Percentiles rank a stretch among this genome's conserved stretches.
Evolutionary conservation across 495 filamentous ascomycete genomes (phyloP).

Genomic region (Podospora australis): DNA sequence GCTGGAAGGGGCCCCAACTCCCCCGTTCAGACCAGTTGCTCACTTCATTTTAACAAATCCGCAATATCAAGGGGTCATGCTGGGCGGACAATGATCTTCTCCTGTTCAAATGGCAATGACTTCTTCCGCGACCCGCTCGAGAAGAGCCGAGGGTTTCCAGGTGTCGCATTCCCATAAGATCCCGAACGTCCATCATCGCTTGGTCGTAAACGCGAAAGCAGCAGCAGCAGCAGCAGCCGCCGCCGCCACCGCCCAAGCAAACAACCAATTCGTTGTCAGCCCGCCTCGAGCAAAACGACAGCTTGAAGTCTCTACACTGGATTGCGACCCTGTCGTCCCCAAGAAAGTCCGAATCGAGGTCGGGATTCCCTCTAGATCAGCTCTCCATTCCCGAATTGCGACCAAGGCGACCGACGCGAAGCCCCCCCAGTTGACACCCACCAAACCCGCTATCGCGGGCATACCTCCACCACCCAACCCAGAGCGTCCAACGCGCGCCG

Average conservation of each 20-base stretch:
- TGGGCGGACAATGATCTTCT: neutral
- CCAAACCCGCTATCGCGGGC: constrained; percentile 24
- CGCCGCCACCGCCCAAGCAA: neutral
- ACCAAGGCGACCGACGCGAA: constrained; percentile 27
- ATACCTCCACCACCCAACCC: constrained; percentile 19
- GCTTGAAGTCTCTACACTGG: constrained; percentile 12
- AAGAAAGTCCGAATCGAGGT: constrained; percentile 32
- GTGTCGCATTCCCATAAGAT: constrained; percentile 14
- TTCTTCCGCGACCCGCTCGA: constrained; percentile 29
- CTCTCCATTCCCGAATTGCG: constrained; percentile 21
- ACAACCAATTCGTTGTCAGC: constrained; percentile 7
- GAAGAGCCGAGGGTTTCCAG: constrained; percentile 29
- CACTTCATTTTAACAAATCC: neutral
- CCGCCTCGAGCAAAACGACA: constrained; percentile 22
- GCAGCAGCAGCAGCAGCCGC: neutral
- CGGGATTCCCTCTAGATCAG: constrained; percentile 31
- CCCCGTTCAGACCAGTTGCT: neutral
- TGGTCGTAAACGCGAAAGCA: constrained; percentile 11
- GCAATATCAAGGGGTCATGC: neutral
- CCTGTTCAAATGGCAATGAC: constrained; percentile 26
- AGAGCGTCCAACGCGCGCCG: constrained; percentile 14
- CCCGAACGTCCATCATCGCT: constrained; percentile 13
- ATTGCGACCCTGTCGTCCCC: constrained; percentile 11
- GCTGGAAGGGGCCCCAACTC: neutral
- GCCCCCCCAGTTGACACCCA: constrained; percentile 20